Percentiles rank a stretch among this genome's conserved stretches.
Conservation (phyloP, 345 rosid genomes). For the Lepidium sativum region DNA sequence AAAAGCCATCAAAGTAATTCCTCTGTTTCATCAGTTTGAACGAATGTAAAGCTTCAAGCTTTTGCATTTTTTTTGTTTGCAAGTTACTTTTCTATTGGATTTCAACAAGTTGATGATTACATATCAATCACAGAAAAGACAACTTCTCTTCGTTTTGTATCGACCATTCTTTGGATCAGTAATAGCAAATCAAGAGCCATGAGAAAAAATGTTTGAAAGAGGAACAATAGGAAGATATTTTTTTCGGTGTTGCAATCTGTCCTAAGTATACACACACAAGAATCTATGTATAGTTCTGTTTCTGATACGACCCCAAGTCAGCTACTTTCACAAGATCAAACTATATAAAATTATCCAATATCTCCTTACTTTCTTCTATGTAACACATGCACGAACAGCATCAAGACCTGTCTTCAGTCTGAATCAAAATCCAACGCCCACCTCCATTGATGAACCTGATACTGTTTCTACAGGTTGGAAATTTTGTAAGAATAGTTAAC, state of each 20-base stretch:
- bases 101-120: not conserved
- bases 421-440: slow-evolving; percentile 17
- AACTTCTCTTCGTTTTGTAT: not conserved
- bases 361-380: slow-evolving; percentile 5
- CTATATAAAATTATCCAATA: not conserved
- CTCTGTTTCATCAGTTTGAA: not conserved
- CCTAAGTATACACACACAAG: slow-evolving; percentile 20
- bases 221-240: not conserved
- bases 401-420: slow-evolving; percentile 1
- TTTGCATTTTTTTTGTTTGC: not conserved
- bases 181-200: not conserved
- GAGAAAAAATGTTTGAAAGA: not conserved
- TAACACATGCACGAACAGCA: not conserved
- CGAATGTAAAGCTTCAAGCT: not conserved
- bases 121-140: not conserved
- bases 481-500: not conserved
- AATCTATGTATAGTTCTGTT: slow-evolving; percentile 24
- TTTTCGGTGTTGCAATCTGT: slow-evolving; percentile 12
- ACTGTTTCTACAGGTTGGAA: slow-evolving; percentile 10
- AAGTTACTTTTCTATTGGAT: not conserved
- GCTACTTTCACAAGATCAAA: slow-evolving; percentile 15
- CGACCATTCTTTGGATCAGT: not conserved
- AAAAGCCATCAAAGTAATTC: not conserved
- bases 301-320: slow-evolving; percentile 9
- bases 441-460: slow-evolving; percentile 16